Evolutionary conservation across 2,329 filamentous ascomycete species (phyloP), one percentile per base, ranked within the genome.

Genomic region (Cryphonectria parasitica): DNA sequence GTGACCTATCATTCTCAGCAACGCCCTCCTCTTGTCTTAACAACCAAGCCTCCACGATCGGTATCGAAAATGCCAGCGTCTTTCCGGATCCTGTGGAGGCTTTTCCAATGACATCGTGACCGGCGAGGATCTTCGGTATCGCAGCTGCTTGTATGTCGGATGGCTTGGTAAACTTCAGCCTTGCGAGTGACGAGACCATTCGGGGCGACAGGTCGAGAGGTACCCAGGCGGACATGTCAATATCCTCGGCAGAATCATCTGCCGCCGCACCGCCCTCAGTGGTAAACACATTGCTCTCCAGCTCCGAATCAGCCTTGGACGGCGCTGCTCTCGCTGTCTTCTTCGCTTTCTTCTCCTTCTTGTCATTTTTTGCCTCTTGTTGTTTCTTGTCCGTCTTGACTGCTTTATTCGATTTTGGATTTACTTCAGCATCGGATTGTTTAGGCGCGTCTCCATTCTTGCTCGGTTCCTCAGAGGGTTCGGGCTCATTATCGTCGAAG

Each of bases 71-170:
- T 0, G 96, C 95, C 61, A 99, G 84, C 0, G 96, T 99, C 82
- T 99, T 99, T 75, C 96, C 96, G 19, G 96, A 98, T 74, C 96
- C 96, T 0, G 96, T 99, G 15, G 95, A 92, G 1, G 96, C 96
- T 82, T 99, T 99, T 58, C 96, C 96, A 74, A 99, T 92, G 22
- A 98, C 91, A 80, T 99, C 95, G 78, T 93, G 92, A 0, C 95
- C 95, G 7, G 89, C 88, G 28, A 95, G 79, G 62, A 98, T 92
- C 67, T 92, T 88, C 0, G 96, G 95, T 75, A 99, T 97, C 0
- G 93, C 86, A 45, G 89, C 86, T 28, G 85, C 82, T 79, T 99
- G 96, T 70, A 99, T 97, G 0, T 87, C 82, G 0, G 95, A 98
- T 0, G 96, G 96, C 71, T 89, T 90, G 5, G 87, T 78, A 78